Evolutionary conservation across 164 flowering plant genomes (phyloP).

Genomic region (Annona squamosa): DNA sequence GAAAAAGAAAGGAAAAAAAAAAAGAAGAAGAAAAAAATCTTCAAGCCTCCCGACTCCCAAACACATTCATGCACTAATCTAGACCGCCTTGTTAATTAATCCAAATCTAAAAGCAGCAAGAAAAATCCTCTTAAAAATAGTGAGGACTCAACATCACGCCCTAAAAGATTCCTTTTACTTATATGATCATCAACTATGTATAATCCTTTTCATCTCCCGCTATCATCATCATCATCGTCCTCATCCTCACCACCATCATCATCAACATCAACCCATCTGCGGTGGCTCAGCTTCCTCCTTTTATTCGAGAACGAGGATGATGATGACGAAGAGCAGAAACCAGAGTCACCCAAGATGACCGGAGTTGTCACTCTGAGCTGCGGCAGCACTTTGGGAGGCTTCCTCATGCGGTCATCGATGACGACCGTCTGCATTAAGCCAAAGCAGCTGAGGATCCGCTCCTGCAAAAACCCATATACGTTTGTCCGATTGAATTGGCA

Average conservation of each 20-base stretch:
- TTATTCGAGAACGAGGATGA: slow-evolving; percentile 32
- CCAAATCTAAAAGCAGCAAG: background rate
- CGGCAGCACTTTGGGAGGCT: slow-evolving; percentile 37
- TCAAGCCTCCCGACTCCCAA: slow-evolving; percentile 22
- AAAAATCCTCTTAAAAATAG: slow-evolving; percentile 33
- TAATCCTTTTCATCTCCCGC: background rate
- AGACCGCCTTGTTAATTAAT: slow-evolving; percentile 25
- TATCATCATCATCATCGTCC: background rate
- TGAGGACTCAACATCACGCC: slow-evolving; percentile 31
- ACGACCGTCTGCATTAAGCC: slow-evolving; percentile 43
- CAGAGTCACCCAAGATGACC: slow-evolving; percentile 23
- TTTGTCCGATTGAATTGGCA: slow-evolving; percentile 14
- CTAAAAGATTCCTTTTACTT: slow-evolving; percentile 14
- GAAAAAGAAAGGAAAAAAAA: slow-evolving; percentile 8
- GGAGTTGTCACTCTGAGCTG: slow-evolving; percentile 50
- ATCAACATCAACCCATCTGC: slow-evolving; percentile 52
- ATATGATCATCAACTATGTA: slow-evolving; percentile 19
- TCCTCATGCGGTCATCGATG: slow-evolving; percentile 23
- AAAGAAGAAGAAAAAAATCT: slow-evolving; percentile 10
- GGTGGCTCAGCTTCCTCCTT: slow-evolving; percentile 61
- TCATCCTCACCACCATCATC: slow-evolving; percentile 11
- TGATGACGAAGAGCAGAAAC: slow-evolving; percentile 44
- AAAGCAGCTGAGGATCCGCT: slow-evolving; percentile 57
- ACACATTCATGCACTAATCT: slow-evolving; percentile 19
- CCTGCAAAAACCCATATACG: slow-evolving; percentile 42